Conservation (phyloP, 164 flowering plant genomes). For the Dillenia suffruticosa region DNA sequence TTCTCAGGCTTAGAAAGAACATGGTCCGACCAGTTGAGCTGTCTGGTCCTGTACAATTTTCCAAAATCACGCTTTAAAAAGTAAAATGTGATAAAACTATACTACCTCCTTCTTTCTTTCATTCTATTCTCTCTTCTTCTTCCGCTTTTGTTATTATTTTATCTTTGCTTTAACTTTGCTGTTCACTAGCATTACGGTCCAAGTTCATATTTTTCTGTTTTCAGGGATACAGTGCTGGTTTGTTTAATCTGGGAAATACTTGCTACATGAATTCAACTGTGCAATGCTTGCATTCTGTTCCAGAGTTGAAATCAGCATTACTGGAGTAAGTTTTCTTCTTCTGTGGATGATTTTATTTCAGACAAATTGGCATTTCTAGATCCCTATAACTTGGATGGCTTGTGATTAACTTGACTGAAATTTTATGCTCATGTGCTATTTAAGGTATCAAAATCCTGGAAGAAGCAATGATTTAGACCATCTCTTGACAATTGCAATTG, state of each 20-base stretch:
- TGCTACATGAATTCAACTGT: constrained; percentile 98
- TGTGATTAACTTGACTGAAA: constrained; percentile 1
- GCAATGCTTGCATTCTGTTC: constrained; percentile 95
- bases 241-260: constrained; percentile 86
- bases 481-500: constrained; percentile 41
- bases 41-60: no score
- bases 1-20: no score
- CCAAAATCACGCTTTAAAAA: no score
- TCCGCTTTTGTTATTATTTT: neutral
- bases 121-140: neutral
- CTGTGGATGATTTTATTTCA: neutral
- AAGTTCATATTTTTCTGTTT: neutral
- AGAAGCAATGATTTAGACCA: constrained; percentile 78
- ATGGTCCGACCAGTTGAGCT: no score
- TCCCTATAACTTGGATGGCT: neutral
- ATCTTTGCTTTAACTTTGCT: neutral
- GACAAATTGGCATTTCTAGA: neutral
- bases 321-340: constrained; percentile 40
- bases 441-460: constrained; percentile 67
- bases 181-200: no score
- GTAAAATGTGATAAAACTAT: no score
- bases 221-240: constrained; percentile 93
- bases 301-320: constrained; percentile 91
- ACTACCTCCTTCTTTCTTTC: neutral
- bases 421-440: neutral